phyloP scores from a whole-genome alignment of 148 eudicot species.

The Limonium bicolor region DNA sequence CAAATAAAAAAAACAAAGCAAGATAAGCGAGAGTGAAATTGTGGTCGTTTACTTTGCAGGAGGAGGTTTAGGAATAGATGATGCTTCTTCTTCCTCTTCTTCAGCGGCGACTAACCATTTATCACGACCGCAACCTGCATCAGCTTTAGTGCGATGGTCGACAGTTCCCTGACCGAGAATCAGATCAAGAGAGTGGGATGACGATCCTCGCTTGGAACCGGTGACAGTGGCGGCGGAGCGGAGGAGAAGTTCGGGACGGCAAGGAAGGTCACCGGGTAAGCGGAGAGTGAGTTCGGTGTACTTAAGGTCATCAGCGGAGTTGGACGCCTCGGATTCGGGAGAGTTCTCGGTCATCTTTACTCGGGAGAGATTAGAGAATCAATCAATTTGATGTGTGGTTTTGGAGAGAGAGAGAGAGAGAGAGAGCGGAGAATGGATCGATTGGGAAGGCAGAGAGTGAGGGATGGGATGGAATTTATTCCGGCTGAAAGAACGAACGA shows the following conservation, averaged over 20 bases:
- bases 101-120: neutral
- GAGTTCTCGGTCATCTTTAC: constrained; percentile 2
- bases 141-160: too few species aligned
- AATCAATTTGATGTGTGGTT: too few species aligned
- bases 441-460: too few species aligned
- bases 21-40: neutral
- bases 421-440: neutral
- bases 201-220: constrained; percentile 5
- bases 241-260: too few species aligned
- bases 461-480: too few species aligned
- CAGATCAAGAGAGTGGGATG: constrained; percentile 17
- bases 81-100: constrained; percentile 1
- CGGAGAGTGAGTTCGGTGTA: constrained; percentile 41
- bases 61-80: constrained; percentile 8
- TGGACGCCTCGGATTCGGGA: constrained; percentile 15
- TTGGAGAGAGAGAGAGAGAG: too few species aligned
- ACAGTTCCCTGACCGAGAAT: too few species aligned
- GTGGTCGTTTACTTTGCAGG: constrained; percentile 16
- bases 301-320: constrained; percentile 15
- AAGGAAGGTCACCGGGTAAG: constrained; percentile 18
- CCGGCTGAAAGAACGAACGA: too few species aligned
- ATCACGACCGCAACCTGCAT: neutral
- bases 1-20: neutral
- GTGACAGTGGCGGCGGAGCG: neutral
- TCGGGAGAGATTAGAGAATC: neutral